These are phyloP conservation scores for Lablab purpureus DNA, from an alignment of 306 rosid genomes.

Conservation along the genomic window DNA sequence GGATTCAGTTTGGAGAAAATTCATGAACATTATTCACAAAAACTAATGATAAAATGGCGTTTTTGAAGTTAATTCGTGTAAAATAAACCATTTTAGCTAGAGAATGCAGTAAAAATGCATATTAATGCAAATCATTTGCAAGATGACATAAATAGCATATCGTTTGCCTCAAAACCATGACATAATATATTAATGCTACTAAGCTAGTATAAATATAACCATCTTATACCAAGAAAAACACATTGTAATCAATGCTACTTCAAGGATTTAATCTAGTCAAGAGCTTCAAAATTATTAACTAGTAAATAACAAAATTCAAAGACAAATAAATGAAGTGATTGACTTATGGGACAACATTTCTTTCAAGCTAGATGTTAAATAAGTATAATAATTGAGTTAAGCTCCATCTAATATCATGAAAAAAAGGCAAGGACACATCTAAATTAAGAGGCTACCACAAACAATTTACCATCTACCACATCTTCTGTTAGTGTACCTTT, in stretches of 20 bases:
- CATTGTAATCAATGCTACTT: too few relatives aligned
- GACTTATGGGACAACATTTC: conserved; percentile 96
- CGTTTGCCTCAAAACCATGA: conserved; percentile 23
- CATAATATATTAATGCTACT: conserved; percentile 30
- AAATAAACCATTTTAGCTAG: not conserved
- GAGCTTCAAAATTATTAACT: too few relatives aligned
- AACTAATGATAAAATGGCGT: too few relatives aligned
- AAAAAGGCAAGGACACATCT: conserved; percentile 83
- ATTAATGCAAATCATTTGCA: conserved; percentile 16
- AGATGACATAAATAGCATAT: conserved; percentile 24
- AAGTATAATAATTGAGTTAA: conserved; percentile 77
- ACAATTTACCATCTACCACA: too few relatives aligned
- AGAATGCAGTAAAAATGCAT: conserved; percentile 17
- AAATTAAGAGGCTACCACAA: conserved; percentile 75
- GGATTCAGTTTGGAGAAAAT: too few relatives aligned
- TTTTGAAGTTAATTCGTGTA: not conserved
- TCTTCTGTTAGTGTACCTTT: too few relatives aligned
- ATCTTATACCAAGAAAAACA: too few relatives aligned
- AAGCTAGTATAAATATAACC: conserved; percentile 6
- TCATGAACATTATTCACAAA: too few relatives aligned
- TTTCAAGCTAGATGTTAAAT: conserved; percentile 85
- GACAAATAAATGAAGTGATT: conserved; percentile 42
- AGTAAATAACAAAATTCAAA: conserved; percentile 28
- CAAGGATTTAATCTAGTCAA: too few relatives aligned
- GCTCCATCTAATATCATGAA: conserved; percentile 77